Evolutionary conservation across 305 asterid genomes (phyloP), one percentile per base, ranked within the genome.

Genomic region (Fraxinus platypoda): DNA sequence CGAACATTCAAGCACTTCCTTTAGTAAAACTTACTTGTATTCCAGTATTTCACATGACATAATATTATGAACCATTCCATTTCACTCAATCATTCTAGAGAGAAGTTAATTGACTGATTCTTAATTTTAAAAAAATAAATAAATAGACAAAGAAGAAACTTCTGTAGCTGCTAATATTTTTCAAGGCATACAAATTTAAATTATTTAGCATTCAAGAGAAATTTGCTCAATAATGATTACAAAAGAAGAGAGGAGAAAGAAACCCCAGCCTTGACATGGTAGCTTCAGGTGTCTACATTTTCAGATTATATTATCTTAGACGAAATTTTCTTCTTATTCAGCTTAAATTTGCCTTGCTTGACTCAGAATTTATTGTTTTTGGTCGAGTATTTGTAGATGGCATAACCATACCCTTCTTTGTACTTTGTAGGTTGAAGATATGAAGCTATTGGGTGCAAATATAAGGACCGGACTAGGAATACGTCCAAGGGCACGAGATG

Each of bases 341-440:
- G 57, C 21, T 35, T 31, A 21, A 34, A 12, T 33, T 15, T 43
- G 31, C 59, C 31, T 46, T 31, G 52, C 46, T 80, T 28, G 74
- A 66, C 35, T 0, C 30, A 75, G 72, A 30, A 30, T 81, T 2
- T 41, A 41, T 43, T 37, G 37, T 62, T 37, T 37, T 37, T 64
- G 35, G 57, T 77, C 1, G 31, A 41, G 0, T 21, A n/a, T 46
- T 15, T 49, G 21, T 49, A 15, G 19, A 49, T 54, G 37, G 30
- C 33, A 26, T 72, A 75, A 75, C 80, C 4, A n/a, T 49, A 31
- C 19, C 31, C 46, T 74, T n/a, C 23, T 43, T 31, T 79, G 80
- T 25, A 81, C 68, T 57, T 73, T 83, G 79, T 49, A 95, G 98
- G 92, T 89, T 54, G 88, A 92, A 81, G 97, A 94, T 81, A 85